Conservation (phyloP, 2,329 filamentous ascomycete species). For the Claviceps quebecensis region DNA sequence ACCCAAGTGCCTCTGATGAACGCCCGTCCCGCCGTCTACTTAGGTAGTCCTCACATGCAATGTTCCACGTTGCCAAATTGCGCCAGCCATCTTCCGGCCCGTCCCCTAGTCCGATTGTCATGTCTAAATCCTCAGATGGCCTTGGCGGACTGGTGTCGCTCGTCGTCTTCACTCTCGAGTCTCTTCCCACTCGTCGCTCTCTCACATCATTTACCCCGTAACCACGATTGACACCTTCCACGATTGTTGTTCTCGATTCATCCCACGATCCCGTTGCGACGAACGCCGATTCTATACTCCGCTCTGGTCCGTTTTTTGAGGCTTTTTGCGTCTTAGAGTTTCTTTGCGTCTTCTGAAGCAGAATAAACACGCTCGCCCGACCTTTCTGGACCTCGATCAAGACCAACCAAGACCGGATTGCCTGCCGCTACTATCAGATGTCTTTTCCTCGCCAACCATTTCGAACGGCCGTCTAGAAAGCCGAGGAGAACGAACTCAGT, state of each 20-base stretch:
- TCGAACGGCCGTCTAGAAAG: slow-evolving; percentile 1
- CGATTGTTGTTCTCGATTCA: not conserved
- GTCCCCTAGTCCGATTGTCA: not conserved
- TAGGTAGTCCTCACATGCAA: too few relatives aligned
- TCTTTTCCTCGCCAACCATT: not conserved
- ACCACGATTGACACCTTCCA: not conserved
- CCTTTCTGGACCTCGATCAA: not conserved
- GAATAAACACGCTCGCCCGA: not conserved
- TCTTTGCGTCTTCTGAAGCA: not conserved
- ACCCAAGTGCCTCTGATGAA: too few relatives aligned
- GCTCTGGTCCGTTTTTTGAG: not conserved
- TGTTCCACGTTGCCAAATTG: too few relatives aligned
- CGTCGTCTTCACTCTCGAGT: not conserved
- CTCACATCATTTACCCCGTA: not conserved
- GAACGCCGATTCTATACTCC: not conserved
- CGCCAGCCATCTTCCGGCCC: too few relatives aligned
- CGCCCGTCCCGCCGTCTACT: too few relatives aligned
- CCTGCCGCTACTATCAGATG: not conserved
- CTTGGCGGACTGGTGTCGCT: not conserved
- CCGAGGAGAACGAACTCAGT: not conserved
- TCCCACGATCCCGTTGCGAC: not conserved
- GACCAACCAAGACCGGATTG: not conserved
- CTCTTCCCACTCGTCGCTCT: not conserved
- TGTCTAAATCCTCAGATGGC: not conserved
- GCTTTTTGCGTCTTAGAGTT: too few relatives aligned